Conservation (phyloP, 768 basidiomycete species). For the Tylopilus sp. region DNA sequence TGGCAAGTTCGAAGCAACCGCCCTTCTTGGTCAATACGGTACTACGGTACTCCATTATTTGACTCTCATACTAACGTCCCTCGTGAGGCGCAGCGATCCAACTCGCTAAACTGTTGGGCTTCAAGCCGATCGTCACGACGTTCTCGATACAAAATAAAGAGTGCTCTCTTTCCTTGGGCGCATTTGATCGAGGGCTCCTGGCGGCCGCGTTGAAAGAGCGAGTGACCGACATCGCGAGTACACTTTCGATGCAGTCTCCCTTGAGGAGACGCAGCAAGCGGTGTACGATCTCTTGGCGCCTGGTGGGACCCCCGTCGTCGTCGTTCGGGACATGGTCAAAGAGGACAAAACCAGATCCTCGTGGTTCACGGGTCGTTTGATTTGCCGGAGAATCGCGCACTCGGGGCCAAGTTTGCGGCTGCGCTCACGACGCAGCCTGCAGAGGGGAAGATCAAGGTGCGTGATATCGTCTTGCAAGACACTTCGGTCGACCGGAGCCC, state of each 20-base stretch:
- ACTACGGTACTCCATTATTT: not conserved
- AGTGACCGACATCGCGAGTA: not conserved
- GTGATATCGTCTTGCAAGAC: not conserved
- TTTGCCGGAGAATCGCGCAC: not conserved
- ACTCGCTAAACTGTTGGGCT: slow-evolving; percentile 32
- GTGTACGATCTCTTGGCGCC: slow-evolving; percentile 30
- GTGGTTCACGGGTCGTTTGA: slow-evolving; percentile 11
- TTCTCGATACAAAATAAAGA: slow-evolving; percentile 32
- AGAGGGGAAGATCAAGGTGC: slow-evolving; percentile 19
- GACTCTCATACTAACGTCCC: not conserved
- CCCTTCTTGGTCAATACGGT: slow-evolving; percentile 42
- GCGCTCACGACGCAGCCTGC: slow-evolving; percentile 17
- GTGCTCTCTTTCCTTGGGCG: slow-evolving; percentile 32
- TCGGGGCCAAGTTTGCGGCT: slow-evolving; percentile 13
- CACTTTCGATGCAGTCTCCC: slow-evolving; percentile 28
- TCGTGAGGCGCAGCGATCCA: slow-evolving; percentile 25
- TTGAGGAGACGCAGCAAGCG: slow-evolving; percentile 29
- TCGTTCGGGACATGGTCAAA: not conserved
- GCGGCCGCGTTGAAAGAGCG: slow-evolving; percentile 7
- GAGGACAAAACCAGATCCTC: slow-evolving; percentile 3
- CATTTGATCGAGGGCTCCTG: slow-evolving; percentile 30
- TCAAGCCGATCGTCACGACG: slow-evolving; percentile 36
- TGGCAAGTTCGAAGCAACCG: slow-evolving; percentile 38
- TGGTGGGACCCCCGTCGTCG: slow-evolving; percentile 27
- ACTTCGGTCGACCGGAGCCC: not conserved